A percentile compares a stretch with the other conserved stretches of the same genome.
Evolutionary conservation across 176 grass and related monocot genomes (phyloP).

Genomic region (Chloris gayana): DNA sequence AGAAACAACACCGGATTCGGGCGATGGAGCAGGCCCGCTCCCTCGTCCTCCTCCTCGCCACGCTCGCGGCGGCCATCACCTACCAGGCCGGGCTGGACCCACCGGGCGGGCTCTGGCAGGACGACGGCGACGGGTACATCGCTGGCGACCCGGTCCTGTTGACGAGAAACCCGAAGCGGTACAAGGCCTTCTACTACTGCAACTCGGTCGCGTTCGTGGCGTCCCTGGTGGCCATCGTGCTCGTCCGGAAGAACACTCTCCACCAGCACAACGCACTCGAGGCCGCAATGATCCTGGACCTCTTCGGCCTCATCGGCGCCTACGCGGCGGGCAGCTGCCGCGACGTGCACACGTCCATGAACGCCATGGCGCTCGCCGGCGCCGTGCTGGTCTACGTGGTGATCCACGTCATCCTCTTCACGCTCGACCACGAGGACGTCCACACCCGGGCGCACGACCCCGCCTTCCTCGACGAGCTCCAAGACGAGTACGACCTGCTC

Average conservation of each 20-base stretch:
- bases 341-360: background rate
- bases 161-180: background rate
- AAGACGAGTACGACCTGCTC: background rate
- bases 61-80: slow-evolving; percentile 33
- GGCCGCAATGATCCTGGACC: slow-evolving; percentile 23
- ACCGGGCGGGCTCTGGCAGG: slow-evolving; percentile 40
- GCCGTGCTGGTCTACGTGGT: slow-evolving; percentile 21
- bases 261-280: background rate
- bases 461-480: background rate
- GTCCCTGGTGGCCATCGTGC: slow-evolving; percentile 39
- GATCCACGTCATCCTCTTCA: background rate
- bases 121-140: slow-evolving; percentile 1
- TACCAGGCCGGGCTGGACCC: slow-evolving; percentile 41
- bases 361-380: slow-evolving; percentile 11
- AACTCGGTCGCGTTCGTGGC: slow-evolving; percentile 42
- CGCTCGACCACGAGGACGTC: background rate
- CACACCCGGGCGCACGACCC: background rate
- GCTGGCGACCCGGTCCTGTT: slow-evolving; percentile 21
- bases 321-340: slow-evolving; percentile 35
- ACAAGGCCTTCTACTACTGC: slow-evolving; percentile 40
- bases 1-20: too few species aligned
- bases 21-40: too few species aligned
- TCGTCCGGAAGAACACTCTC: background rate
- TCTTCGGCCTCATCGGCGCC: slow-evolving; percentile 46
- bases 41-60: background rate